Conservation (phyloP, 1,139 yeast species). For the Suhomyces ambrosiae region DNA sequence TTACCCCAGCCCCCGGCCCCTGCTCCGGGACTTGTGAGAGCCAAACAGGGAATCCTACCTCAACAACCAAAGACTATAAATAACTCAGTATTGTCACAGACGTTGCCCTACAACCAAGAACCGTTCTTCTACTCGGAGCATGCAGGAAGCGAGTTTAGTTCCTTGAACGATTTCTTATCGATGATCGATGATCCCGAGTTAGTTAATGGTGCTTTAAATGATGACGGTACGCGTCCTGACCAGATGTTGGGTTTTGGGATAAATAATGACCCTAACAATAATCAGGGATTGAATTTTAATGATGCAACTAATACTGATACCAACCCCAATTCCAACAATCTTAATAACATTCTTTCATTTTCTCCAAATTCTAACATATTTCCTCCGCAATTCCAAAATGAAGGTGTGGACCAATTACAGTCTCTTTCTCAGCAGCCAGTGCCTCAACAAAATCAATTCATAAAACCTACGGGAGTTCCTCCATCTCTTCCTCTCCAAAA, state of each 20-base stretch:
- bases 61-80: constrained; percentile 16
- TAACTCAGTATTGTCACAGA: constrained; percentile 43
- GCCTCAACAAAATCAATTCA: constrained; percentile 8
- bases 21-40: constrained; percentile 9
- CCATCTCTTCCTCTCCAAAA: background rate
- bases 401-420: constrained; percentile 14
- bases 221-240: constrained; percentile 30
- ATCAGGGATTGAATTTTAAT: constrained; percentile 3
- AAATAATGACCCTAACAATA: constrained; percentile 1
- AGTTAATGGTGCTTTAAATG: constrained; percentile 52
- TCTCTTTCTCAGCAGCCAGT: constrained; percentile 15
- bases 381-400: constrained; percentile 21
- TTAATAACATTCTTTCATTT: constrained; percentile 31
- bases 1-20: constrained; percentile 12
- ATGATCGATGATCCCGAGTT: constrained; percentile 86
- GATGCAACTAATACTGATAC: background rate
- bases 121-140: constrained; percentile 87
- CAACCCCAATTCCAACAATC: constrained; percentile 13
- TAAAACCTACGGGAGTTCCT: constrained; percentile 11
- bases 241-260: constrained; percentile 25
- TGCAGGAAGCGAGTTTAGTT: constrained; percentile 90
- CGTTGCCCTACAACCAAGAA: constrained; percentile 58
- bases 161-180: constrained; percentile 83
- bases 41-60: constrained; percentile 12
- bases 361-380: constrained; percentile 33